Percentiles rank a stretch among this genome's conserved stretches.
These are phyloP conservation scores for Solanum bukasovii DNA, from an alignment of 257 asterid genomes.

Conservation along the genomic window DNA sequence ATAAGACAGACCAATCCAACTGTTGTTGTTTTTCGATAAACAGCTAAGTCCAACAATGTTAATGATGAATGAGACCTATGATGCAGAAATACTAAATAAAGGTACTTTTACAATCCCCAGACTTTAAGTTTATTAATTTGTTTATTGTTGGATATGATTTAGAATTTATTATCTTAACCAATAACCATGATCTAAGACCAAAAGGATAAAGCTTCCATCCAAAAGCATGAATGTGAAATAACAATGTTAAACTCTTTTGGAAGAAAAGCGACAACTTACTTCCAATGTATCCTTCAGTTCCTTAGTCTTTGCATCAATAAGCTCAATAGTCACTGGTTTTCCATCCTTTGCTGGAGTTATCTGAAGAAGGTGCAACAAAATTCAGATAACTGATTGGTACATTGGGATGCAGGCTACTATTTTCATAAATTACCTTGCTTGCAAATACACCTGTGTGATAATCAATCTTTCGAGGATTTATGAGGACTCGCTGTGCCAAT, in stretches of 20 bases:
- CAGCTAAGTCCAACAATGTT: not conserved
- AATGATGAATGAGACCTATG: not conserved
- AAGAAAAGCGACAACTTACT: slow-evolving; percentile 22
- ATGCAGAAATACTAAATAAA: not conserved
- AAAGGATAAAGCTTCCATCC: not conserved
- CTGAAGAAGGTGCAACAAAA: slow-evolving; percentile 20
- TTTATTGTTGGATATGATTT: not conserved
- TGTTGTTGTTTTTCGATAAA: not conserved
- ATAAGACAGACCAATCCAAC: not conserved
- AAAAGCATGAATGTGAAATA: not conserved
- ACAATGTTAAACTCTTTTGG: not conserved
- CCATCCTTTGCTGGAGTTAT: slow-evolving; percentile 96
- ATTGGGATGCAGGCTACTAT: not conserved
- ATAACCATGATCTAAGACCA: not conserved
- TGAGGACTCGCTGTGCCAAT: slow-evolving; percentile 80
- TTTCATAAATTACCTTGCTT: slow-evolving; percentile 54
- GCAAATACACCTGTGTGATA: slow-evolving; percentile 87
- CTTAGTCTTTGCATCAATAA: slow-evolving; percentile 96
- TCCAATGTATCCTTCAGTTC: slow-evolving; percentile 79
- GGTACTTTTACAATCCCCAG: not conserved
- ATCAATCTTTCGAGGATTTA: slow-evolving; percentile 83
- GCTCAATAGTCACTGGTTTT: slow-evolving; percentile 90
- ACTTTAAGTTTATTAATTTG: not conserved
- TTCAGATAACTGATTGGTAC: not conserved
- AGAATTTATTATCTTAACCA: slow-evolving; percentile 5